These are phyloP conservation scores for Leccinum pseudoinsigne DNA, from an alignment of 1,284 basidiomycete genomes.

Conservation along the genomic window DNA sequence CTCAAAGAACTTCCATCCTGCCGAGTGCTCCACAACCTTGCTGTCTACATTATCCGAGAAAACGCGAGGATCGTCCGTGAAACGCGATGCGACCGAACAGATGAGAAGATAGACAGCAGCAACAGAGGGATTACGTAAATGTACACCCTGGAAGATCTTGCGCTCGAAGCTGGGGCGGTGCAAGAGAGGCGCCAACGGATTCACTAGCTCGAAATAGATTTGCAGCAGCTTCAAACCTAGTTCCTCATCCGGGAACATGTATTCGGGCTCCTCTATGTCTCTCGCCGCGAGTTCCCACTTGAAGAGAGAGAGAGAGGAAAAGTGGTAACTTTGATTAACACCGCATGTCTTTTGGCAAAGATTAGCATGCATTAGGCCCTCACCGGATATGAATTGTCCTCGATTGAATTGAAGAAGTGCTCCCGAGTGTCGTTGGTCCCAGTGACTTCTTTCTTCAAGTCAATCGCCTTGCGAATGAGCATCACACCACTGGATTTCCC, in stretches of 20 bases:
- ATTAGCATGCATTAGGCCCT: constrained; percentile 16
- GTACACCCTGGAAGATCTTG: constrained; percentile 55
- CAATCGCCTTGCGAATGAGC: constrained; percentile 64
- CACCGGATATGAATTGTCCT: constrained; percentile 42
- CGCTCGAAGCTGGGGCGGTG: constrained; percentile 76
- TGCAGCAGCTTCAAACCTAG: constrained; percentile 63
- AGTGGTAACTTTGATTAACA: background rate
- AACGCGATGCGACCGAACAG: constrained; percentile 74
- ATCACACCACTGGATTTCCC: constrained; percentile 72
- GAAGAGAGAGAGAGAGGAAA: background rate
- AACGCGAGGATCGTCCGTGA: constrained; percentile 63
- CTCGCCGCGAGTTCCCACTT: constrained; percentile 44
- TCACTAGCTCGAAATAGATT: constrained; percentile 66
- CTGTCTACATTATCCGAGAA: constrained; percentile 39
- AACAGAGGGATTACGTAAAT: constrained; percentile 61
- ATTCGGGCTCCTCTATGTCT: constrained; percentile 21
- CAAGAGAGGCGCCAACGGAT: constrained; percentile 69
- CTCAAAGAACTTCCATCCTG: constrained; percentile 76
- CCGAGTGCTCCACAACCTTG: constrained; percentile 45
- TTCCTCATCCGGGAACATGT: constrained; percentile 60
- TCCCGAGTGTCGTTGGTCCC: constrained; percentile 29
- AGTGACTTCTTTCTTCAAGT: constrained; percentile 60
- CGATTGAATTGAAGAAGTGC: background rate
- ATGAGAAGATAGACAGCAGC: constrained; percentile 70
- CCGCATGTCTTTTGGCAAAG: background rate